These are phyloP conservation scores for Daldinia eschscholtzii DNA, from an alignment of 2,329 filamentous ascomycete species.

Conservation along the genomic window DNA sequence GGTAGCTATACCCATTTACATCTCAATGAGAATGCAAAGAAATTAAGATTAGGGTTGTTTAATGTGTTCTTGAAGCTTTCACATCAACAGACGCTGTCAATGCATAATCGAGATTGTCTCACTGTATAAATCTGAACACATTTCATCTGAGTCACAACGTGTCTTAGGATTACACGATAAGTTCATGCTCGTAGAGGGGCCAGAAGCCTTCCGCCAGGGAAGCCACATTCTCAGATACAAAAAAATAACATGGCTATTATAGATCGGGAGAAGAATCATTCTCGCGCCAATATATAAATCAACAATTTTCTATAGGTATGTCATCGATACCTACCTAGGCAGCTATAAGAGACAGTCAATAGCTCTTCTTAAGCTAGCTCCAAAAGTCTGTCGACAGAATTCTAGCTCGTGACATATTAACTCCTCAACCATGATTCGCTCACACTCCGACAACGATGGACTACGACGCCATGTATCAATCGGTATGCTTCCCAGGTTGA, in stretches of 20 bases:
- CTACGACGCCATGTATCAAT: constrained; percentile 13
- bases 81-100: no score
- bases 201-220: neutral
- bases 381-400: neutral
- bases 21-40: neutral
- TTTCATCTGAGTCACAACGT: neutral
- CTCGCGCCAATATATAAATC: neutral
- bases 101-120: neutral
- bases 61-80: no score
- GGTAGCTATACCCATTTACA: neutral
- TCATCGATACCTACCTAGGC: neutral
- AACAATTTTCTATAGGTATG: neutral
- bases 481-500: constrained; percentile 5
- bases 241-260: neutral
- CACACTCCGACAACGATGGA: neutral
- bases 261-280: neutral
- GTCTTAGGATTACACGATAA: neutral
- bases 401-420: neutral
- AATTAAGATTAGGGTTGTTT: neutral
- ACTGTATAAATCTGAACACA: neutral
- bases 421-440: neutral
- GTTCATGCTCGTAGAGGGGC: neutral
- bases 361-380: neutral
- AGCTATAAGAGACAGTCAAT: neutral
- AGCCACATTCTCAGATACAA: constrained; percentile 2